phyloP scores from a whole-genome alignment of 176 grass and related monocot genomes.

The Carex scoparia region DNA sequence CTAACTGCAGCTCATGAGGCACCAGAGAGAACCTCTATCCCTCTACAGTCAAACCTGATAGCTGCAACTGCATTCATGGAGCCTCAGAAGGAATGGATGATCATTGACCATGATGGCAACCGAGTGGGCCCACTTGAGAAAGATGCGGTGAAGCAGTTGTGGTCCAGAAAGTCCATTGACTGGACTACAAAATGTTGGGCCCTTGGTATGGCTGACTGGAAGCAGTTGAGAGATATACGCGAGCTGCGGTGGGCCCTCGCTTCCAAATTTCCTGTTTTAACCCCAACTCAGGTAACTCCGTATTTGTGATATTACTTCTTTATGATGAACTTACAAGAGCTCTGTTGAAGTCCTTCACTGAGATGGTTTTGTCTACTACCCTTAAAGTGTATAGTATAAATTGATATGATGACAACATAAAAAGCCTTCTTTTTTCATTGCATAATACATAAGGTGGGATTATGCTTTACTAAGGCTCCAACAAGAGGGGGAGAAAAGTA shows the following conservation, averaged over 20 bases:
- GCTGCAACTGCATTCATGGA: conserved; percentile 94
- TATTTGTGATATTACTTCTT: conserved; percentile 20
- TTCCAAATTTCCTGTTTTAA: conserved; percentile 77
- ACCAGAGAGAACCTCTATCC: conserved; percentile 90
- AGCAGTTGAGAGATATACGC: conserved; percentile 86
- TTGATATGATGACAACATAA: not conserved
- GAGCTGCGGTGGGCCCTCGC: conserved; percentile 91
- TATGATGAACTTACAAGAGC: conserved; percentile 14
- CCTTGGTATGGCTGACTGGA: conserved; percentile 93
- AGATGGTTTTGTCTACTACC: not conserved
- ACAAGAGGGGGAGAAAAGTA: not conserved
- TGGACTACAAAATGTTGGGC: conserved; percentile 97
- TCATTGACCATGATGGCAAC: conserved; percentile 81
- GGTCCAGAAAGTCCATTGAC: conserved; percentile 89
- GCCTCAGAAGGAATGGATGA: conserved; percentile 97
- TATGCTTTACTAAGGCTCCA: not conserved
- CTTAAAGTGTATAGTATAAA: not conserved
- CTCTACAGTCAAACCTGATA: conserved; percentile 94
- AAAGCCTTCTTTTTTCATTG: not conserved
- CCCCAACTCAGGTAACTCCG: conserved; percentile 71
- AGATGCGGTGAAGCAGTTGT: conserved; percentile 88
- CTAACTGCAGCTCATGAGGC: conserved; percentile 77
- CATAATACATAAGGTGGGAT: not conserved
- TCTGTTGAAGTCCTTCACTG: not conserved
- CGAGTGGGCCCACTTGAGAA: conserved; percentile 88